These are phyloP conservation scores for Trichosporon sp. DNA, from an alignment of 1,284 basidiomycete genomes.

Conservation along the genomic window DNA sequence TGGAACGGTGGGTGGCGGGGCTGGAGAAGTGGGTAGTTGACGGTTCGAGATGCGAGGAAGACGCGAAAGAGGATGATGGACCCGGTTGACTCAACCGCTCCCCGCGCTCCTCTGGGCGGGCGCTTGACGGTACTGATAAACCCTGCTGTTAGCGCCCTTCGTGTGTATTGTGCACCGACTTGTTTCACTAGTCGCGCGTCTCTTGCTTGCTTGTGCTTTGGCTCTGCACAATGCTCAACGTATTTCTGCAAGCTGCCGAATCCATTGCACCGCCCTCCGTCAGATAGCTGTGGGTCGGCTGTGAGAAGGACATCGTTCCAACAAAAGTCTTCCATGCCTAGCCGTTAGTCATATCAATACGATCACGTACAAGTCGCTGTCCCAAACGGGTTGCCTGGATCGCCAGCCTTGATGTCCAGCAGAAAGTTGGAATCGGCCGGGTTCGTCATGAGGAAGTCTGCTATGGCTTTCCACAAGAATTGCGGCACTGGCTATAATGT, in stretches of 20 bases:
- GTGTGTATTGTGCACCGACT: constrained; percentile 5
- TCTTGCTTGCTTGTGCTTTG: constrained; percentile 6
- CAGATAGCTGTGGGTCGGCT: constrained; percentile 26
- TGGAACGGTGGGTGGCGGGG: not conserved
- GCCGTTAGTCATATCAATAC: not conserved
- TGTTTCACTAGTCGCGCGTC: constrained; percentile 9
- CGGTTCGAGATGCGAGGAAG: not conserved
- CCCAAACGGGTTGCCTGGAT: constrained; percentile 40
- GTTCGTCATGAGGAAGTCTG: constrained; percentile 18
- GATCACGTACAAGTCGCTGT: constrained; percentile 33
- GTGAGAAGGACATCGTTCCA: constrained; percentile 35
- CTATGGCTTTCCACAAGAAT: constrained; percentile 21
- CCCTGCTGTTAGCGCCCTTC: not conserved
- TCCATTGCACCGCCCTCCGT: constrained; percentile 32
- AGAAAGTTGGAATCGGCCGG: constrained; percentile 38
- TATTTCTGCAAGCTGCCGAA: constrained; percentile 36
- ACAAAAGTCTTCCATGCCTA: constrained; percentile 43
- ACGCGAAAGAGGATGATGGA: not conserved
- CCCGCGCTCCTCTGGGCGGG: not conserved
- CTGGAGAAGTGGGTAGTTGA: not conserved
- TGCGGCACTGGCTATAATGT: constrained; percentile 19
- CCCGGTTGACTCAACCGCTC: not conserved
- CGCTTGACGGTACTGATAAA: not conserved
- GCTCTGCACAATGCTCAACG: constrained; percentile 11
- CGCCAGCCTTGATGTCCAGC: constrained; percentile 34